A percentile compares a stretch with the other conserved stretches of the same genome.
These are phyloP conservation scores for Cercospora janseana DNA, from an alignment of 2,329 filamentous ascomycete genomes.

Conservation along the genomic window DNA sequence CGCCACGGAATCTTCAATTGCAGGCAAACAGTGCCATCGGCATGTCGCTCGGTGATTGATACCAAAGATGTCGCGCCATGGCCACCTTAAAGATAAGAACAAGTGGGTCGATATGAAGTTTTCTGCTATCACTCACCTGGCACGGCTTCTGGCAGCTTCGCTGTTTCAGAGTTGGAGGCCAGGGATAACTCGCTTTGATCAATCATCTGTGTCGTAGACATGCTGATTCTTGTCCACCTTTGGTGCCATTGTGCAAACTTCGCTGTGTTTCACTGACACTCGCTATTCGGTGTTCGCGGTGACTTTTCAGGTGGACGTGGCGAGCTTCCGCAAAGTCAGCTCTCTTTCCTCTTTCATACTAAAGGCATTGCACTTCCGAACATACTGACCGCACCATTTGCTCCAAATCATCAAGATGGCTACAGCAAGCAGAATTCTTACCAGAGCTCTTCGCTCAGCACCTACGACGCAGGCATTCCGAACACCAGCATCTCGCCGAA, in stretches of 20 bases:
- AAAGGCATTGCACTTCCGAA: background rate
- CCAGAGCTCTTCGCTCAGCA: slow-evolving; percentile 43
- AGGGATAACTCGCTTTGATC: background rate
- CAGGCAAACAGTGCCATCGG: background rate
- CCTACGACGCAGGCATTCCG: slow-evolving; percentile 54
- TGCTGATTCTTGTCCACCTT: background rate
- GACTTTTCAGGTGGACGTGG: background rate
- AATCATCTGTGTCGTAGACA: too few species aligned
- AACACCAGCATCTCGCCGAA: slow-evolving; percentile 55
- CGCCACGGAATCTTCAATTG: too few species aligned
- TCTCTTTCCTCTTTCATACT: too few species aligned
- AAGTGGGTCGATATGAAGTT: background rate
- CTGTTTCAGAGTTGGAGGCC: background rate
- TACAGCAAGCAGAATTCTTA: slow-evolving; percentile 40
- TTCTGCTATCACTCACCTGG: background rate
- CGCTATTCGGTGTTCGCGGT: background rate
- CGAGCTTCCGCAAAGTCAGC: background rate
- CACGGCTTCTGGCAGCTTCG: background rate
- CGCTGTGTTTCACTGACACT: background rate
- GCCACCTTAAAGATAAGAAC: background rate
- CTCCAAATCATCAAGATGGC: slow-evolving; percentile 36
- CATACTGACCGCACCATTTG: background rate
- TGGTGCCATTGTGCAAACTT: background rate
- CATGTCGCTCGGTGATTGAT: background rate
- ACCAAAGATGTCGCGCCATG: background rate